Evolutionary conservation across 257 asterid genomes (phyloP).

Genomic region (Ophiorrhiza pumila): DNA sequence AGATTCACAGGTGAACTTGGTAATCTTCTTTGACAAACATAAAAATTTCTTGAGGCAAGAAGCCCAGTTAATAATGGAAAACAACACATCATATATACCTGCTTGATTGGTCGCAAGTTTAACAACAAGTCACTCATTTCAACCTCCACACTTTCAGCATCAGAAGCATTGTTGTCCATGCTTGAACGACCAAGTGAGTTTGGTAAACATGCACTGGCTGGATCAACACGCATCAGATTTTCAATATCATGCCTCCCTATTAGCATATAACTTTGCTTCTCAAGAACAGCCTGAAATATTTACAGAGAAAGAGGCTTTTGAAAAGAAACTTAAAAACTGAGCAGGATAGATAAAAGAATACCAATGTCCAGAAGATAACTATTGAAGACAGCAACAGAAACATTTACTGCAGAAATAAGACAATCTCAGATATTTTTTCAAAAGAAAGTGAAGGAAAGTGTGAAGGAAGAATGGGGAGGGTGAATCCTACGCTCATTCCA

Average conservation of each 20-base stretch:
- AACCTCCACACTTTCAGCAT: constrained; percentile 49
- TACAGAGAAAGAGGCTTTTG: constrained; percentile 19
- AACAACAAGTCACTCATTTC: constrained; percentile 74
- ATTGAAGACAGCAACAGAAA: not conserved
- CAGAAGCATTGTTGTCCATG: constrained; percentile 45
- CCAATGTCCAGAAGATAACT: not conserved
- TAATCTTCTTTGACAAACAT: not conserved
- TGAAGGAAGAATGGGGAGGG: not conserved
- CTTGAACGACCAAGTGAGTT: constrained; percentile 50
- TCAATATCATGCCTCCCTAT: constrained; percentile 96
- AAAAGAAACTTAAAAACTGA: constrained; percentile 1
- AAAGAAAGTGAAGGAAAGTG: not conserved
- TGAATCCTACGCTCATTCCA: not conserved
- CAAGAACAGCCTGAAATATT: constrained; percentile 92
- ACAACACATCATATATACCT: constrained; percentile 41
- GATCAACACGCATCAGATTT: constrained; percentile 82
- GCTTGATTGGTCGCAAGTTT: constrained; percentile 88
- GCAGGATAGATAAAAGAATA: constrained; percentile 4
- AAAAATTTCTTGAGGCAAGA: not conserved
- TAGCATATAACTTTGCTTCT: constrained; percentile 99
- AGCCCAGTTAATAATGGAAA: constrained; percentile 5
- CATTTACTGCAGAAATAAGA: not conserved
- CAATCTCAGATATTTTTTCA: not conserved
- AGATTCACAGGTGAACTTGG: not conserved
- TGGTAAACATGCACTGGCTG: constrained; percentile 75